These are phyloP conservation scores for Chaetothyriales sp. DNA, from an alignment of 2,329 filamentous ascomycete species.

Conservation along the genomic window DNA sequence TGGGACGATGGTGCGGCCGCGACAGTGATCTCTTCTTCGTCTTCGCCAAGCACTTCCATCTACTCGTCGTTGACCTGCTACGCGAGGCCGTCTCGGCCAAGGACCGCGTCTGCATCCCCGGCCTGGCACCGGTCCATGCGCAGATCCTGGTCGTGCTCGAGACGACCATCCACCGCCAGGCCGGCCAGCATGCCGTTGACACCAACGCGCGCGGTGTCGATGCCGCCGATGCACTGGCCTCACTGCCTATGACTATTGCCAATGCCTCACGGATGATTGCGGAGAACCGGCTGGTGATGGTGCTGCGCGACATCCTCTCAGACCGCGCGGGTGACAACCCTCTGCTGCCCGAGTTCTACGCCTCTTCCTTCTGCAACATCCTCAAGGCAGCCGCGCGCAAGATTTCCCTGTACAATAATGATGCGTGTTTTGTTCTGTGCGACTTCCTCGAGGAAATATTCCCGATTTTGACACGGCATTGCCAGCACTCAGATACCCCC, in stretches of 20 bases:
- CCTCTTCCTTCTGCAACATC: conserved; percentile 56
- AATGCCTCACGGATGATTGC: conserved; percentile 68
- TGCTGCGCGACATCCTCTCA: conserved; percentile 66
- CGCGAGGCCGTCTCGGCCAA: conserved; percentile 37
- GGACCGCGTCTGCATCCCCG: conserved; percentile 55
- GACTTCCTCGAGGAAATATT: conserved; percentile 78
- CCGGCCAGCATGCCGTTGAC: conserved; percentile 32
- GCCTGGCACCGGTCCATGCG: conserved; percentile 64
- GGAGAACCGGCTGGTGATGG: conserved; percentile 71
- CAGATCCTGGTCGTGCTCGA: conserved; percentile 69
- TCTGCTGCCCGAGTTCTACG: conserved; percentile 53
- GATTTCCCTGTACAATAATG: conserved; percentile 67
- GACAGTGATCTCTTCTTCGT: conserved; percentile 86
- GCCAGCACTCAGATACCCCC: conserved; percentile 30
- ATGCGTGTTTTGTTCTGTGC: conserved; percentile 75
- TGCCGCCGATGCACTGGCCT: conserved; percentile 50
- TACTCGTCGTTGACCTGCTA: conserved; percentile 60
- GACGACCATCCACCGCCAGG: conserved; percentile 56
- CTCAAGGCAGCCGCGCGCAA: conserved; percentile 59
- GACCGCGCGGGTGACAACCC: conserved; percentile 41
- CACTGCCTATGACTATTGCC: conserved; percentile 47
- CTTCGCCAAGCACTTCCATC: conserved; percentile 76
- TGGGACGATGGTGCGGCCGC: conserved; percentile 68
- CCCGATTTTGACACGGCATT: conserved; percentile 48
- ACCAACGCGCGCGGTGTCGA: conserved; percentile 41